Percentiles rank a stretch among this genome's conserved stretches.
These are phyloP conservation scores for Beta corolliflora DNA, from an alignment of 179 eudicot species.

Conservation along the genomic window DNA sequence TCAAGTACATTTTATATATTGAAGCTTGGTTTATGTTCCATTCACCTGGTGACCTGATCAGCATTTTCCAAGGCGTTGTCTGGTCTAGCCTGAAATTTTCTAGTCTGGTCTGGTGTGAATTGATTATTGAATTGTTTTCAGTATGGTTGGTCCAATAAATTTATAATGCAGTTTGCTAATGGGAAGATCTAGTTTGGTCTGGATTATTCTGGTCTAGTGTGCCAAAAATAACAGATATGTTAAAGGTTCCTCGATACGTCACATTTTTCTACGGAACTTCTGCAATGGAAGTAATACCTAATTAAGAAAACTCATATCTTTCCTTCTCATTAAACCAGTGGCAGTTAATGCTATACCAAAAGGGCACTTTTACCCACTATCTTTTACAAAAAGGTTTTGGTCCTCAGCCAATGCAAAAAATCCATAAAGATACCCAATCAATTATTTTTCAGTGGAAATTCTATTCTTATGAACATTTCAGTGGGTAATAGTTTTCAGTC, in stretches of 20 bases:
- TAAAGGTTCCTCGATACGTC: neutral
- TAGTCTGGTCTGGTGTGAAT: neutral
- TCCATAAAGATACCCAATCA: neutral
- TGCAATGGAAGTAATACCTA: neutral
- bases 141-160: neutral
- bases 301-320: neutral
- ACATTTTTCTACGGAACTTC: neutral
- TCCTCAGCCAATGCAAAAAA: neutral
- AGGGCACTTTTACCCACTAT: neutral
- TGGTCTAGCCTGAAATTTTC: neutral
- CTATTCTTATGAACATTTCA: neutral
- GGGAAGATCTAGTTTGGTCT: neutral
- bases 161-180: too few relatives aligned
- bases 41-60: neutral
- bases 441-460: neutral
- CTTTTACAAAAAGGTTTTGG: neutral
- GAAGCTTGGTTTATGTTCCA: neutral
- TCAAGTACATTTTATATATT: neutral
- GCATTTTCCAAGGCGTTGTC: too few relatives aligned
- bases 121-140: neutral
- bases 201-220: neutral
- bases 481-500: neutral
- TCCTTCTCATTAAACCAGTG: neutral
- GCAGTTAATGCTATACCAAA: neutral
- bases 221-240: neutral